These are phyloP conservation scores for Ilyonectria destructans DNA, from an alignment of 2,329 filamentous ascomycete species.

Conservation along the genomic window DNA sequence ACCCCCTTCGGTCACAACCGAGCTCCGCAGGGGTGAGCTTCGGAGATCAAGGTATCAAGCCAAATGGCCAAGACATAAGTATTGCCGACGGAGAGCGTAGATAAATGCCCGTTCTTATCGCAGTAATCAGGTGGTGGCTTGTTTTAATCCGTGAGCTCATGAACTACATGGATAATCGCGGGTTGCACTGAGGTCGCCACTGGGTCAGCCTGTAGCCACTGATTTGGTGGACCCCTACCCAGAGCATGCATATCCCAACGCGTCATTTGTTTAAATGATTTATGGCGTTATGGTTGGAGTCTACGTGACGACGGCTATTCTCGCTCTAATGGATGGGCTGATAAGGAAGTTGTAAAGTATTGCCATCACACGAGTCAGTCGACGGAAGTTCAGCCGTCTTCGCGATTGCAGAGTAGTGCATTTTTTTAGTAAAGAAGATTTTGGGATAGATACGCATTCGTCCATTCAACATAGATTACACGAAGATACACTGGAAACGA, in stretches of 20 bases:
- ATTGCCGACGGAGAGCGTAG: background rate
- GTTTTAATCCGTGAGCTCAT: background rate
- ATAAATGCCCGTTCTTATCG: background rate
- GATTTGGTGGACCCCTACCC: too few relatives aligned
- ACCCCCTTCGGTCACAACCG: conserved; percentile 6
- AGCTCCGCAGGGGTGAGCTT: background rate
- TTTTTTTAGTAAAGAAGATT: background rate
- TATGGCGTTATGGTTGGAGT: background rate
- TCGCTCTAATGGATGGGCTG: too few relatives aligned
- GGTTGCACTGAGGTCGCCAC: background rate
- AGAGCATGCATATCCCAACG: too few relatives aligned
- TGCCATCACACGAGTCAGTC: background rate
- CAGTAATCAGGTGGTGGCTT: background rate
- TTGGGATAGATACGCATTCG: background rate
- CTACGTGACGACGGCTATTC: too few relatives aligned
- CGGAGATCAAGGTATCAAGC: background rate
- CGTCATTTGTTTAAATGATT: too few relatives aligned
- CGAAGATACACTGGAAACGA: background rate
- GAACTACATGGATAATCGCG: background rate
- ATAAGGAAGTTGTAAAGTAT: background rate
- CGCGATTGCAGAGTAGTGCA: background rate
- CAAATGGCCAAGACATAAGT: background rate
- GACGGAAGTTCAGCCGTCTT: background rate
- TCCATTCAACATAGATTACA: too few relatives aligned
- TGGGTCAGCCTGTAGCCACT: background rate